Conservation (phyloP, 2,329 filamentous ascomycete genomes). For the Diaporthe sp. region DNA sequence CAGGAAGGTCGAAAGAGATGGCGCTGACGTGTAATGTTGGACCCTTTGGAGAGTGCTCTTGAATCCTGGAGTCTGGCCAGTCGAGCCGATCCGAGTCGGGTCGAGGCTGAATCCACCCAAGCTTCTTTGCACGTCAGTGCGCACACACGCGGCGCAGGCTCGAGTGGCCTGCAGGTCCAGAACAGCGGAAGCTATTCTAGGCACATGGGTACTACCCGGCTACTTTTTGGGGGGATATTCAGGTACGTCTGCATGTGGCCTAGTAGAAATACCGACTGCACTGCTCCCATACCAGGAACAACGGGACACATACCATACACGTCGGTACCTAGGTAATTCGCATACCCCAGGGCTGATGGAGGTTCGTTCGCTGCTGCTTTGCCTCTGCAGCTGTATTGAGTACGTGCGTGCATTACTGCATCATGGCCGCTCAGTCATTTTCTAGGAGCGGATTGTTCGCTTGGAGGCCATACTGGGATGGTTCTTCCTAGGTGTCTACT, state of each 20-base stretch:
- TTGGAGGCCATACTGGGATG: background rate
- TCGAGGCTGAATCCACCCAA: slow-evolving; percentile 34
- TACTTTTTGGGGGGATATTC: background rate
- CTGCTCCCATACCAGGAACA: background rate
- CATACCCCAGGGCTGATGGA: background rate
- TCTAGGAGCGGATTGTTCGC: background rate
- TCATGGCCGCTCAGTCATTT: background rate
- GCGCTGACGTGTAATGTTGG: slow-evolving; percentile 39
- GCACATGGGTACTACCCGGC: slow-evolving; percentile 21
- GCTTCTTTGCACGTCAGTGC: slow-evolving; percentile 31
- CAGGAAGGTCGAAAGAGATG: slow-evolving; percentile 26
- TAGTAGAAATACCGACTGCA: background rate
- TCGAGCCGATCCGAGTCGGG: slow-evolving; percentile 23
- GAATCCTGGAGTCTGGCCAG: slow-evolving; percentile 27
- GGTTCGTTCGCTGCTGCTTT: background rate
- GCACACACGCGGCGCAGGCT: slow-evolving; percentile 7
- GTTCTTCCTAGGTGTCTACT: background rate
- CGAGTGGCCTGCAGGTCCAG: slow-evolving; percentile 21
- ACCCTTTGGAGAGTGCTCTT: slow-evolving; percentile 1
- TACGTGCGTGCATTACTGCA: background rate
- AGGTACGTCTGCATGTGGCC: background rate
- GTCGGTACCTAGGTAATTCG: background rate
- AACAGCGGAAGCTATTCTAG: slow-evolving; percentile 9
- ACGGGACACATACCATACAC: background rate
- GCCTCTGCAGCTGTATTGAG: background rate